Percentiles rank a stretch among this genome's conserved stretches.
Conservation (phyloP, 164 flowering plant species). For the Chimonanthus salicifolius region DNA sequence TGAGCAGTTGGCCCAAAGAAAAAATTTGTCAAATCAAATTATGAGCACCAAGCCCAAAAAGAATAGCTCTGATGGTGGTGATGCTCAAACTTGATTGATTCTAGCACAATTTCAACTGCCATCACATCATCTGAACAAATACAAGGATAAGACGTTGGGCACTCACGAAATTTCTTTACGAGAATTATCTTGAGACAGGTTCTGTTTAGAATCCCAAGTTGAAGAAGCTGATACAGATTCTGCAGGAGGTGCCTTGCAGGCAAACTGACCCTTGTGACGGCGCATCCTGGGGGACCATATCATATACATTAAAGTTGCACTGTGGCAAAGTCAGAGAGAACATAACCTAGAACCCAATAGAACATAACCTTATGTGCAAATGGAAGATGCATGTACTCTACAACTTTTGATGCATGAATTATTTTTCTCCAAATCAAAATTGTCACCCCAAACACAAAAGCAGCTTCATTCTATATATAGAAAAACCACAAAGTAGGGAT, state of each 20-base stretch:
- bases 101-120: background rate
- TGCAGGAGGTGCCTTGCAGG: constrained; percentile 10
- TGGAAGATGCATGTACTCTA: background rate
- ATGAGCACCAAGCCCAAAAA: no score
- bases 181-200: background rate
- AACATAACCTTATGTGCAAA: background rate
- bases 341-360: background rate
- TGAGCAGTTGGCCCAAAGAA: no score
- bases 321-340: background rate
- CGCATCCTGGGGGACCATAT: constrained; percentile 15
- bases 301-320: background rate
- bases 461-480: no score
- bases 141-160: background rate
- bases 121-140: background rate
- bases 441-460: background rate
- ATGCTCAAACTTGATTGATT: no score
- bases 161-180: constrained; percentile 2
- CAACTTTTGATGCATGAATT: background rate
- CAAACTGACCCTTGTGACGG: constrained; percentile 22
- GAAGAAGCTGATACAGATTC: constrained; percentile 9
- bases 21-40: no score
- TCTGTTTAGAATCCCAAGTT: constrained; percentile 7
- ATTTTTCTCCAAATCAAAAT: background rate
- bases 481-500: no score
- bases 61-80: no score